Conservation (phyloP, 1,284 basidiomycete species). For the Ustilago bromivora region DNA sequence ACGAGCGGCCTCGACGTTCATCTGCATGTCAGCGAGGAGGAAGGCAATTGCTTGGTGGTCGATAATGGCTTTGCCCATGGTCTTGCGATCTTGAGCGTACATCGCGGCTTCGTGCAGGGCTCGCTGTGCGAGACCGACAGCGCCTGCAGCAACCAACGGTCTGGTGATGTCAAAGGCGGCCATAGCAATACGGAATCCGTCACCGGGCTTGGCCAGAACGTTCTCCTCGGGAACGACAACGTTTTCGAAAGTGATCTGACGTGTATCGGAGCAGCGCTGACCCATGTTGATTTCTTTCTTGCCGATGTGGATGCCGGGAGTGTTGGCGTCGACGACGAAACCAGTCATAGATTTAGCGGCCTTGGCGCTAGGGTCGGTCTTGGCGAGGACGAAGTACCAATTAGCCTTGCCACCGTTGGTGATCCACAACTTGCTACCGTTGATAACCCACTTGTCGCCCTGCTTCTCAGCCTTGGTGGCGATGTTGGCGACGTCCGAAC, state of each 20-base stretch:
- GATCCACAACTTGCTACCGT: slow-evolving; percentile 74
- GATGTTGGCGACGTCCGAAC: slow-evolving; percentile 73
- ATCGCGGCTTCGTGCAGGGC: slow-evolving; percentile 73
- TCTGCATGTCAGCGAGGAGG: slow-evolving; percentile 75
- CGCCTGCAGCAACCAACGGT: slow-evolving; percentile 73
- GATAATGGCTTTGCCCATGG: slow-evolving; percentile 74
- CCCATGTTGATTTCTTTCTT: slow-evolving; percentile 76
- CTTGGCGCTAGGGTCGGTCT: slow-evolving; percentile 72
- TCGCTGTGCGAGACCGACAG: slow-evolving; percentile 73
- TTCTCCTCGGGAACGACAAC: slow-evolving; percentile 73
- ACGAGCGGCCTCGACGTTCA: slow-evolving; percentile 72
- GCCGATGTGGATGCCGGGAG: slow-evolving; percentile 71
- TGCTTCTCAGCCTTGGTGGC: slow-evolving; percentile 72
- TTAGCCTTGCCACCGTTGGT: slow-evolving; percentile 73
- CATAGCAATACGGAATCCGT: slow-evolving; percentile 74
- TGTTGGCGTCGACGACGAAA: slow-evolving; percentile 74
- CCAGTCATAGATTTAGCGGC: slow-evolving; percentile 73
- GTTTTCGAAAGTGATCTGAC: slow-evolving; percentile 74
- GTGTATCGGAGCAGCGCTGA: slow-evolving; percentile 74
- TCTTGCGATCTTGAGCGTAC: slow-evolving; percentile 74
- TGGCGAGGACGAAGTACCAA: slow-evolving; percentile 74
- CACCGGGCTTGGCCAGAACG: slow-evolving; percentile 73
- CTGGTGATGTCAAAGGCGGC: slow-evolving; percentile 74
- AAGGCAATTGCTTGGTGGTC: slow-evolving; percentile 74
- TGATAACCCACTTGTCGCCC: slow-evolving; percentile 72